Percentiles rank a stretch among this genome's conserved stretches.
Evolutionary conservation across 495 filamentous ascomycete genomes (phyloP).

Genomic region (Podospora bellae-mahoneyi): DNA sequence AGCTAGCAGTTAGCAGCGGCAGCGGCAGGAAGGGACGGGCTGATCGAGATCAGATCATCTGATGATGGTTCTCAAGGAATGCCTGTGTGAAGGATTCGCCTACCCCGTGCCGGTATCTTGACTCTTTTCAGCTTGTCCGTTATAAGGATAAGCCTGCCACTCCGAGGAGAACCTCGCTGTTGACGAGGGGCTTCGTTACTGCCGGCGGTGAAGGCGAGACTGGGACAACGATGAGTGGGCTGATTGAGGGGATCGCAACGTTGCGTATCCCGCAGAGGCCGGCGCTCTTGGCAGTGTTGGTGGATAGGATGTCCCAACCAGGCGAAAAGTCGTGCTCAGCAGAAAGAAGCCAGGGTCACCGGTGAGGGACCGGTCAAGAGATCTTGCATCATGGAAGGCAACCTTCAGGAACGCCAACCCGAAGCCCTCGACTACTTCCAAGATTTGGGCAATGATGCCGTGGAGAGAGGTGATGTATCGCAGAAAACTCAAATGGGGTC

Average conservation of each 20-base stretch:
- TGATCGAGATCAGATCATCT: not conserved
- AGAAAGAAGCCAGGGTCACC: not conserved
- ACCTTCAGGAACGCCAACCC: not conserved
- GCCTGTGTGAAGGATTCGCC: not conserved
- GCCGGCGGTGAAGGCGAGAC: conserved; percentile 10
- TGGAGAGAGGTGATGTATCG: not conserved
- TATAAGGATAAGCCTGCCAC: not conserved
- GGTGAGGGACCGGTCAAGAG: not conserved
- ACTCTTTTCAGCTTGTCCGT: conserved; percentile 1
- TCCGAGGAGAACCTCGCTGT: not conserved
- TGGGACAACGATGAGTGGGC: not conserved
- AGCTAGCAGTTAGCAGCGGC: conserved; percentile 6
- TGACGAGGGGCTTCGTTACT: not conserved
- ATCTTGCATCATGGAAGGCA: not conserved
- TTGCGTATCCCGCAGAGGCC: not conserved
- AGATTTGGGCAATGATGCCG: not conserved
- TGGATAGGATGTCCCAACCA: not conserved
- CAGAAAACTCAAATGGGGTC: not conserved
- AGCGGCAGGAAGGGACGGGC: not conserved
- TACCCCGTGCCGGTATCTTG: not conserved
- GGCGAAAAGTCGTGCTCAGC: not conserved
- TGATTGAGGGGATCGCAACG: conserved; percentile 1
- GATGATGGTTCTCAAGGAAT: not conserved
- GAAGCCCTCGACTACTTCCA: not conserved
- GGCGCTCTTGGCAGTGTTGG: not conserved